Base-by-base conservation (phyloP, 305 asterid species). In the Ilex paraguariensis region DNA sequence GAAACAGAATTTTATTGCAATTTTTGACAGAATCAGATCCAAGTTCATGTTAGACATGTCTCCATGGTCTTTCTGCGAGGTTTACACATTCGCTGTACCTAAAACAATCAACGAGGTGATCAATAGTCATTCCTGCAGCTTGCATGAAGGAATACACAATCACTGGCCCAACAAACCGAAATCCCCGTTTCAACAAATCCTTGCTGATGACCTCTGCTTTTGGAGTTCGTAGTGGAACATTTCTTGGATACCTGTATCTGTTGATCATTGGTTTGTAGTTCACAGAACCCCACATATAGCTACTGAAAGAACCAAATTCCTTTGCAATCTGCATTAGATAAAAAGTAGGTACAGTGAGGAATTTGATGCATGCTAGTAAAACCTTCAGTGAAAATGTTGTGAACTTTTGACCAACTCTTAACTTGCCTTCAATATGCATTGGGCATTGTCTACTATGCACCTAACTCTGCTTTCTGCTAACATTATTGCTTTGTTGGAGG, bases 101-200 rank as follows among this genome's bases (percentile, higher is more conserved):
- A 77, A 78, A 86, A 62, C 97, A 92, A 58, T 84, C 81, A 31
- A 87, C 87, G 16, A 89, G 85, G 76, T 92, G 98, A 62, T 92
- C 98, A 59, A 89, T 75, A 46, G 86, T 87, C 84, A 92, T 73
- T 45, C 98, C 96, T 3, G 95, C 80, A 3, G 96, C 97, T 59
- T 92, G 98, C 96, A 90, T 85, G 69, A 87, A 86, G 42, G 98
- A 90, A 56, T 87, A 83, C 31, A 92, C 87, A 66, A 92, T 89
- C 4, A 92, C 95, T 31, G 95, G 97, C 30, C 98, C 97, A 61
- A 92, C 96, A 14, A 85, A 83, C 14, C 97, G 81, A 66, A 92
- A 88, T 39, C 98, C 98, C 11, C 87, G 80, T 57, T 87, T 77
- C 72, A 81, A 15, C 56, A 92, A 33, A 68, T 92, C 98, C 77